Evolutionary conservation across 441 rosid genomes (phyloP).

Genomic region (Erysimum pusillum): DNA sequence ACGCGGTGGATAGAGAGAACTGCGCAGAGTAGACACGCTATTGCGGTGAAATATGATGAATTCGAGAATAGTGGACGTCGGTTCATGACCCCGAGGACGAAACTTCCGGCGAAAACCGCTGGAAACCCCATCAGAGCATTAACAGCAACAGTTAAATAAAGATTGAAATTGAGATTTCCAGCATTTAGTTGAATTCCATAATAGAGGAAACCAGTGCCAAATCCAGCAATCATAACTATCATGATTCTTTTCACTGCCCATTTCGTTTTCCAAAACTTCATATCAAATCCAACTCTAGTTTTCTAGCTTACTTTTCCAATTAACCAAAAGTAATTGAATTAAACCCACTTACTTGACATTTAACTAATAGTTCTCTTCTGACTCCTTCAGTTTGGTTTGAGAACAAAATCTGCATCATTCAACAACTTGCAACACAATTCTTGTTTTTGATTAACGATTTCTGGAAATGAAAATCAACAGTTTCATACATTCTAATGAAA

Average conservation of each 20-base stretch:
- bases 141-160: slow-evolving; percentile 61
- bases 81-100: slow-evolving; percentile 56
- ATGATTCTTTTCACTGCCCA: slow-evolving; percentile 72
- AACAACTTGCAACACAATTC: too few species aligned
- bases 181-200: slow-evolving; percentile 75
- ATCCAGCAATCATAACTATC: slow-evolving; percentile 63
- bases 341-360: too few species aligned
- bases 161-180: slow-evolving; percentile 67
- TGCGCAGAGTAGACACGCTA: slow-evolving; percentile 60
- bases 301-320: too few species aligned
- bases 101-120: slow-evolving; percentile 58
- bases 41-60: slow-evolving; percentile 59
- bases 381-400: too few species aligned
- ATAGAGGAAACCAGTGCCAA: slow-evolving; percentile 75
- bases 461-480: too few species aligned
- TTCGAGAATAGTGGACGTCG: slow-evolving; percentile 55
- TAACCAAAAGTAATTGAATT: too few species aligned
- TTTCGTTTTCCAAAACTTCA: slow-evolving; percentile 61
- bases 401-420: too few species aligned
- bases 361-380: too few species aligned
- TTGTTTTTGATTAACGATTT: too few species aligned
- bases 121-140: slow-evolving; percentile 83
- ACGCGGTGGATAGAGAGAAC: slow-evolving; percentile 47
- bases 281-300: too few species aligned
- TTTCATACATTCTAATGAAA: too few species aligned